phyloP scores from a whole-genome alignment of 2,329 filamentous ascomycete species.

The Metarhizium brunneum region DNA sequence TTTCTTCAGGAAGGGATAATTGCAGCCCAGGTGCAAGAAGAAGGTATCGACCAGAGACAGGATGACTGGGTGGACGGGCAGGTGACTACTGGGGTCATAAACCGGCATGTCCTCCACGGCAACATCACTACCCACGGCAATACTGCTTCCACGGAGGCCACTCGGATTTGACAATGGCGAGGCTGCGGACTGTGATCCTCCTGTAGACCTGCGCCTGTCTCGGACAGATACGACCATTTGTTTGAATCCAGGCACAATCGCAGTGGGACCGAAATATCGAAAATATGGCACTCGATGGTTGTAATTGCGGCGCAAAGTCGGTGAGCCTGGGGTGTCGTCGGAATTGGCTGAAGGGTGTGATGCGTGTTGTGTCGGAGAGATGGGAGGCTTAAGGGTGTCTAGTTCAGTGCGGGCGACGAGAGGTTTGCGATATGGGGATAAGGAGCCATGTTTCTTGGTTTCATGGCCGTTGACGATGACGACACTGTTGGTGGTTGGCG shows the following conservation, averaged over 20 bases:
- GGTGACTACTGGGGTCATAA: constrained; percentile 64
- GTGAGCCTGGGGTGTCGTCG: constrained; percentile 26
- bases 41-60: constrained; percentile 70
- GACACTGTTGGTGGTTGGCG: not conserved
- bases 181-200: constrained; percentile 45
- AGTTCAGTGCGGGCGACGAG: not conserved
- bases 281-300: constrained; percentile 75
- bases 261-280: constrained; percentile 81
- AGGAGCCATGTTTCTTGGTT: not conserved
- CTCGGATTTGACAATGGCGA: constrained; percentile 36
- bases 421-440: not conserved
- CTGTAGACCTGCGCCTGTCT: constrained; percentile 51
- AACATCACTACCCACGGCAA: constrained; percentile 33
- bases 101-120: constrained; percentile 52
- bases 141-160: constrained; percentile 26
- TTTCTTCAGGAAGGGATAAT: constrained; percentile 71
- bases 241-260: constrained; percentile 85
- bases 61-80: constrained; percentile 66
- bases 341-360: constrained; percentile 8
- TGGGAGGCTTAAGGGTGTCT: not conserved
- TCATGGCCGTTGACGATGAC: not conserved
- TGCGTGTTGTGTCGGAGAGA: constrained; percentile 9
- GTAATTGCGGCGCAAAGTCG: constrained; percentile 39
- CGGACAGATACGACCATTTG: constrained; percentile 79
- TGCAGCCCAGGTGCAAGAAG: constrained; percentile 74